Percentiles rank a stretch among this genome's conserved stretches.
phyloP scores from a whole-genome alignment of 306 rosid species.

The Vachellia collinsii region DNA sequence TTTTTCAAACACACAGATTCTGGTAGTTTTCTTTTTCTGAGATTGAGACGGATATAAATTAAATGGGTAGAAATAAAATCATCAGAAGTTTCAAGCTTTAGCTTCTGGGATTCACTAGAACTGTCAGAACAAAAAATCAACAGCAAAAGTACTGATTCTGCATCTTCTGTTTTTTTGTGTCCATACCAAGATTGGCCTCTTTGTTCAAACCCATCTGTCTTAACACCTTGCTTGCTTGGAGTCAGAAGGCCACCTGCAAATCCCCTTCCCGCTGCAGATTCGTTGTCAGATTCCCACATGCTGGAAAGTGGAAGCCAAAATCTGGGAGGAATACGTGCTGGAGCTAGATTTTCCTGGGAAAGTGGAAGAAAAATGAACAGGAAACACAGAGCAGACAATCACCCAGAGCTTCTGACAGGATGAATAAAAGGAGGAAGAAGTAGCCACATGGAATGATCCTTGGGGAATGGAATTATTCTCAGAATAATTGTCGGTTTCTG shows the following conservation, averaged over 20 bases:
- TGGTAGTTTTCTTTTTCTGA: background rate
- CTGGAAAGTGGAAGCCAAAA: slow-evolving; percentile 33
- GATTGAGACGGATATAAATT: background rate
- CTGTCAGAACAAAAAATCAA: background rate
- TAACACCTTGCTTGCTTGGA: slow-evolving; percentile 71
- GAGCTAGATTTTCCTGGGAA: slow-evolving; percentile 35
- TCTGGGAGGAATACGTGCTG: slow-evolving; percentile 35
- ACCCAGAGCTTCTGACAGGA: slow-evolving; percentile 20
- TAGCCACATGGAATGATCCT: slow-evolving; percentile 79
- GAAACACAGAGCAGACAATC: slow-evolving; percentile 22
- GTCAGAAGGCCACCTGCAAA: slow-evolving; percentile 68
- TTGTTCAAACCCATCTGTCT: slow-evolving; percentile 86
- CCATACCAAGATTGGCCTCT: slow-evolving; percentile 87
- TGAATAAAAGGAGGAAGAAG: slow-evolving; percentile 3
- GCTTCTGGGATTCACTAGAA: slow-evolving; percentile 10
- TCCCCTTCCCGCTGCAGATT: slow-evolving; percentile 58
- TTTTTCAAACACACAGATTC: background rate
- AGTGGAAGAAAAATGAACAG: slow-evolving; percentile 27
- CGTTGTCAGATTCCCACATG: slow-evolving; percentile 98
- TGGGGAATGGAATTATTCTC: slow-evolving; percentile 58
- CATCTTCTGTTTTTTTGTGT: background rate
- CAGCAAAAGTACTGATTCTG: background rate
- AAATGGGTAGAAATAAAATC: background rate
- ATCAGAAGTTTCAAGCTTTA: slow-evolving; percentile 10
- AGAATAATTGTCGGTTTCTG: slow-evolving; percentile 63